Evolutionary conservation across 805 yeast species (phyloP).

Genomic region (Candida corydali): DNA sequence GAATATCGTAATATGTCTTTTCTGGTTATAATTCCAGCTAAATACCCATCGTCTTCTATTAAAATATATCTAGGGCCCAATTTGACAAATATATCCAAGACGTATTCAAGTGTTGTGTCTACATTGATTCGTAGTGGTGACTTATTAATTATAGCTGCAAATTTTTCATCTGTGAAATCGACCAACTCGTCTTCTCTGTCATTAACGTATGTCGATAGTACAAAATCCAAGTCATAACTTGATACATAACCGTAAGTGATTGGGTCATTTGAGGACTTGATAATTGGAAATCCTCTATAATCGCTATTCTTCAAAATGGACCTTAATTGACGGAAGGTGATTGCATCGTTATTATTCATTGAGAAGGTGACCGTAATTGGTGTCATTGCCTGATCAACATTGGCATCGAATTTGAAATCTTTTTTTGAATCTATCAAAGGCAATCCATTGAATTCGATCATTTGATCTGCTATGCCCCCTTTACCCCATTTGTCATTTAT

Average conservation of each 20-base stretch:
- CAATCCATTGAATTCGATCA: conserved; percentile 82
- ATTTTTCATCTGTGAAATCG: conserved; percentile 10
- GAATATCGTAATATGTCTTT: conserved; percentile 77
- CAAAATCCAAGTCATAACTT: conserved; percentile 36
- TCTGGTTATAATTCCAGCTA: conserved; percentile 76
- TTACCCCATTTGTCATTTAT: conserved; percentile 75
- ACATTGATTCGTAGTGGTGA: conserved; percentile 62
- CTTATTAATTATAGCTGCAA: conserved; percentile 35
- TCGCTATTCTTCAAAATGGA: conserved; percentile 27
- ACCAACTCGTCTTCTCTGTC: conserved; percentile 3
- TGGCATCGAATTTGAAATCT: conserved; percentile 48
- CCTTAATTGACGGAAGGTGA: conserved; percentile 31
- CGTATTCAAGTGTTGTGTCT: conserved; percentile 52
- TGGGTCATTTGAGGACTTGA: conserved; percentile 34
- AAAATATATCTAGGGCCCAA: conserved; percentile 76
- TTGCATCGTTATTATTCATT: conserved; percentile 17
- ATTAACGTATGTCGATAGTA: conserved; percentile 17
- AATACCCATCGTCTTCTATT: conserved; percentile 52
- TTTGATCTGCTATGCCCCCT: conserved; percentile 92
- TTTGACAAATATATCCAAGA: conserved; percentile 65
- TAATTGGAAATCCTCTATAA: conserved; percentile 53
- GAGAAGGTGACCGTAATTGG: conserved; percentile 35
- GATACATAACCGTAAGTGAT: conserved; percentile 44
- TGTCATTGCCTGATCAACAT: conserved; percentile 58
- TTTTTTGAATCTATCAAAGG: conserved; percentile 77